Evolutionary conservation across 1,284 basidiomycete genomes (phyloP).

Genomic region (Coniferiporia sulphurascens): DNA sequence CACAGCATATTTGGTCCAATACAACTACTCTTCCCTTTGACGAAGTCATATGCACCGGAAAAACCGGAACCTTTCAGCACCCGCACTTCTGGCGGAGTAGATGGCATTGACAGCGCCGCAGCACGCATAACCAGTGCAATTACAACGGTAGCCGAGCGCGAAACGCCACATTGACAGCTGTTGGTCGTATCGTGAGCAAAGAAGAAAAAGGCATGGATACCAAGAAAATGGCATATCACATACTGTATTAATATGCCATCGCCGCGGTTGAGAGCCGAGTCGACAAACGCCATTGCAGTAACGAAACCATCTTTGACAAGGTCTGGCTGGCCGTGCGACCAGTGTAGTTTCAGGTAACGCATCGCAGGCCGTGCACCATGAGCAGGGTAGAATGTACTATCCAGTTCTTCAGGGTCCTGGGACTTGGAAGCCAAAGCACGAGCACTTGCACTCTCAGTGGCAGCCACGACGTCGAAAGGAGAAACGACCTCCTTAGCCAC

Average conservation of each 20-base stretch:
- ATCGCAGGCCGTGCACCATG: slow-evolving; percentile 70
- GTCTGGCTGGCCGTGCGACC: slow-evolving; percentile 92
- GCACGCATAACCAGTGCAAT: slow-evolving; percentile 96
- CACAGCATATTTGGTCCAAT: slow-evolving; percentile 95
- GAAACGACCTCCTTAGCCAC: slow-evolving; percentile 91
- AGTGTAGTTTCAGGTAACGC: slow-evolving; percentile 89
- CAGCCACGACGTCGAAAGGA: slow-evolving; percentile 55
- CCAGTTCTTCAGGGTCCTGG: not conserved
- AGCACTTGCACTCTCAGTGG: slow-evolving; percentile 44
- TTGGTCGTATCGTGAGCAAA: slow-evolving; percentile 8
- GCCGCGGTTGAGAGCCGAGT: slow-evolving; percentile 65
- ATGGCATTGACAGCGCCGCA: slow-evolving; percentile 66
- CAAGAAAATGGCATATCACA: slow-evolving; percentile 31
- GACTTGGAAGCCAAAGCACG: slow-evolving; percentile 48
- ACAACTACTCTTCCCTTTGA: slow-evolving; percentile 85
- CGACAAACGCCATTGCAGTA: slow-evolving; percentile 76
- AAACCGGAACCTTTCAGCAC: slow-evolving; percentile 67
- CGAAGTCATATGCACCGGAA: slow-evolving; percentile 90
- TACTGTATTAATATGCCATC: slow-evolving; percentile 87
- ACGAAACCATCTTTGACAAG: slow-evolving; percentile 77
- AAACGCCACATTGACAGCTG: slow-evolving; percentile 96
- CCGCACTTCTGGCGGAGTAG: slow-evolving; percentile 70
- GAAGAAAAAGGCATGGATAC: slow-evolving; percentile 2
- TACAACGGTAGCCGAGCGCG: slow-evolving; percentile 87
- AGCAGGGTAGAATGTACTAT: slow-evolving; percentile 36